These are phyloP conservation scores for Phytophthora ohioensis DNA, from an alignment of 352 stramenopile species.

Conservation along the genomic window DNA sequence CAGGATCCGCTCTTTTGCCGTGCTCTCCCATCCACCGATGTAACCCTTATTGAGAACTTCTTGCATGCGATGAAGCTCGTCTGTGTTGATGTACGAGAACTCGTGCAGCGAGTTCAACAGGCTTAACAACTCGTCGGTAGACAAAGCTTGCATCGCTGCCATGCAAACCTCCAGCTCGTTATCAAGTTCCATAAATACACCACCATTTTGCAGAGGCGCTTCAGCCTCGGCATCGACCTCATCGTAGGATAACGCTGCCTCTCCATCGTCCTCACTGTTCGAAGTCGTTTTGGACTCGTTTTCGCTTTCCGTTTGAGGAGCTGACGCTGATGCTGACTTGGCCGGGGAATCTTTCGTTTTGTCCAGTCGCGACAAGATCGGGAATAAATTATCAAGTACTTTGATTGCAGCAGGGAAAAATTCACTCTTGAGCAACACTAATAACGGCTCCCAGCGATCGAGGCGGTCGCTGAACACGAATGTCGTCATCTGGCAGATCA, in stretches of 20 bases:
- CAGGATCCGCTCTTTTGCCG: constrained; percentile 71
- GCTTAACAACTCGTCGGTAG: constrained; percentile 70
- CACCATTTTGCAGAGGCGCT: constrained; percentile 12
- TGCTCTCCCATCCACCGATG: constrained; percentile 80
- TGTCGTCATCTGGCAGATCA: constrained; percentile 84
- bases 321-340: neutral
- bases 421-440: constrained; percentile 76
- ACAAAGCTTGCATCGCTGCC: constrained; percentile 73
- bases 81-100: constrained; percentile 80
- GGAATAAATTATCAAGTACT: constrained; percentile 80
- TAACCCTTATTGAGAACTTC: constrained; percentile 85
- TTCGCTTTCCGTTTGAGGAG: constrained; percentile 21
- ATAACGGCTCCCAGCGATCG: constrained; percentile 84
- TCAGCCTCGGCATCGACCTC: constrained; percentile 14
- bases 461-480: constrained; percentile 80
- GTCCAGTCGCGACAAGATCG: constrained; percentile 68
- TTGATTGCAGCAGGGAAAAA: constrained; percentile 70
- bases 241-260: constrained; percentile 14
- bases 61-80: constrained; percentile 76
- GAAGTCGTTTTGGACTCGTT: constrained; percentile 34
- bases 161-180: constrained; percentile 76
- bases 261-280: constrained; percentile 21
- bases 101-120: constrained; percentile 64
- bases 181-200: constrained; percentile 41
- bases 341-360: constrained; percentile 35